Percentiles rank a stretch among this genome's conserved stretches.
Evolutionary conservation across 371 early-diverging fungal species (phyloP).

Genomic region (Mucor velutinosus): DNA sequence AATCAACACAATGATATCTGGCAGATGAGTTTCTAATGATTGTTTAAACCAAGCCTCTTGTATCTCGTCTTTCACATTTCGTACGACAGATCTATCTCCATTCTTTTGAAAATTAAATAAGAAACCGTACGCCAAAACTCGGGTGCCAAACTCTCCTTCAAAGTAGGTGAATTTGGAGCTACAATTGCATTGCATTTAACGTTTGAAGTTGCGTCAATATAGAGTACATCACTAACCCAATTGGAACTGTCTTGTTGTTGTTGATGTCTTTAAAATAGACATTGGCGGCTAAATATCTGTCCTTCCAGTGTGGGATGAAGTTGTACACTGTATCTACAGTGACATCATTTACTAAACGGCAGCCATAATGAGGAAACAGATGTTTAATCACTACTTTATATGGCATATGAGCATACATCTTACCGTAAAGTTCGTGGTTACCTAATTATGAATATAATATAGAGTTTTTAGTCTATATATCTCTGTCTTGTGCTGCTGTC

Average conservation of each 20-base stretch:
- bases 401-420: neutral
- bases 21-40: conserved; percentile 46
- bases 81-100: conserved; percentile 42
- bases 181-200: neutral
- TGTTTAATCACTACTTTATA: neutral
- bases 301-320: conserved; percentile 57
- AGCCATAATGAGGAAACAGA: neutral
- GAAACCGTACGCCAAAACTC: conserved; percentile 61
- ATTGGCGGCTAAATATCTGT: conserved; percentile 59
- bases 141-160: conserved; percentile 56
- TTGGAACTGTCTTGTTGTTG: conserved; percentile 50
- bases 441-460: conserved; percentile 26
- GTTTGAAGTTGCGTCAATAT: neutral
- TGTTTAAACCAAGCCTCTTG: conserved; percentile 59
- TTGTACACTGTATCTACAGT: conserved; percentile 33
- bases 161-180: conserved; percentile 55
- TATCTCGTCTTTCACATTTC: conserved; percentile 50
- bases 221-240: conserved; percentile 30
- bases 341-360: conserved; percentile 35
- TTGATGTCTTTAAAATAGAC: conserved; percentile 46
- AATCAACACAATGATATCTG: conserved; percentile 58
- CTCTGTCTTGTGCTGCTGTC: neutral
- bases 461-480: neutral
- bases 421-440: conserved; percentile 65
- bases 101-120: conserved; percentile 53